A percentile compares a stretch with the other conserved stretches of the same genome.
phyloP scores from a whole-genome alignment of 345 rosid genomes.

The Adansonia digitata region DNA sequence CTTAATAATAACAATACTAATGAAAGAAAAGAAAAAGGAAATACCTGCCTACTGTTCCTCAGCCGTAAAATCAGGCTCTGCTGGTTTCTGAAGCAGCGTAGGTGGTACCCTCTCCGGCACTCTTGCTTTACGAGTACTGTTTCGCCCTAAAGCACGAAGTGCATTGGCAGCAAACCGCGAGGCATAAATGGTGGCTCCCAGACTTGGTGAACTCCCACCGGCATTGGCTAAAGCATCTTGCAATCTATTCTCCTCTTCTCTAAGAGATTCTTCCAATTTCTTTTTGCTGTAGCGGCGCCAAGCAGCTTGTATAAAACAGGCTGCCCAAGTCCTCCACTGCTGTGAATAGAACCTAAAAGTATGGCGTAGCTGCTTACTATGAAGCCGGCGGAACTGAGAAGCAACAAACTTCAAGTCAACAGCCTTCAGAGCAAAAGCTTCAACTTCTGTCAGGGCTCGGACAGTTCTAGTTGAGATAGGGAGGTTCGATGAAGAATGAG shows the following conservation, averaged over 20 bases:
- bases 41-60: constrained; percentile 34
- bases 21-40: not conserved
- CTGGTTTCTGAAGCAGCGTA: constrained; percentile 75
- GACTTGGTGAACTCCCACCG: constrained; percentile 64
- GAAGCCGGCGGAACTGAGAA: constrained; percentile 79
- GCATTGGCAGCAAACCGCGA: constrained; percentile 83
- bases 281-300: constrained; percentile 73
- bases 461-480: constrained; percentile 93
- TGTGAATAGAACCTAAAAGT: constrained; percentile 80
- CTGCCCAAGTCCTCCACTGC: constrained; percentile 97
- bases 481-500: constrained; percentile 68
- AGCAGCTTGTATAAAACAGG: constrained; percentile 83
- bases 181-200: constrained; percentile 86
- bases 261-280: constrained; percentile 72
- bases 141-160: constrained; percentile 52
- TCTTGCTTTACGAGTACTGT: constrained; percentile 54
- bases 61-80: constrained; percentile 84
- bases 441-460: constrained; percentile 65
- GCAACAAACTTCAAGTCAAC: constrained; percentile 84
- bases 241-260: constrained; percentile 64
- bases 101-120: constrained; percentile 59
- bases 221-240: constrained; percentile 75
- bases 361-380: constrained; percentile 85
- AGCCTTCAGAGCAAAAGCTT: constrained; percentile 82
- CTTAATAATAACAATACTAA: too few species aligned